Conservation (phyloP, 371 early-diverging fungal species). For the Umbelopsis sp. region DNA sequence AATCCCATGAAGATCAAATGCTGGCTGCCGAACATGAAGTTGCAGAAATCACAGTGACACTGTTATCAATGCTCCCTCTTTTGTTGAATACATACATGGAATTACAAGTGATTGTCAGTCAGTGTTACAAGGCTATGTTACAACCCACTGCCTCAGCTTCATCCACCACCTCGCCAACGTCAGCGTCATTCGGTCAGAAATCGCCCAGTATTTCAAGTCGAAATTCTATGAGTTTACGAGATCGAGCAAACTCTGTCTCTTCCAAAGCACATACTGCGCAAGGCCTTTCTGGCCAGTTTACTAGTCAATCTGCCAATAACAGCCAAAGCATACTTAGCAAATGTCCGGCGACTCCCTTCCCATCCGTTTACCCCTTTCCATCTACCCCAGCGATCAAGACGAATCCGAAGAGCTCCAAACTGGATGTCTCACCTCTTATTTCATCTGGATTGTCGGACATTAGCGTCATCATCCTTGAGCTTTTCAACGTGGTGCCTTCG, state of each 20-base stretch:
- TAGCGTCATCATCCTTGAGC: slow-evolving; percentile 48
- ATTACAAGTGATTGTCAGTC: slow-evolving; percentile 27
- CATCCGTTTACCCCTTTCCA: slow-evolving; percentile 45
- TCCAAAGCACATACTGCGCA: background rate
- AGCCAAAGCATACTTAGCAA: slow-evolving; percentile 22
- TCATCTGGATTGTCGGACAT: slow-evolving; percentile 54
- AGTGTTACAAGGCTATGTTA: slow-evolving; percentile 3
- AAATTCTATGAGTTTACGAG: slow-evolving; percentile 1
- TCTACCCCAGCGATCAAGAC: slow-evolving; percentile 23
- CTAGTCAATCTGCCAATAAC: background rate
- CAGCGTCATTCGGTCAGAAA: background rate
- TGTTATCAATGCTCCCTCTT: slow-evolving; percentile 43
- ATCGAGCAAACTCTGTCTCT: slow-evolving; percentile 3
- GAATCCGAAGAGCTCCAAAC: slow-evolving; percentile 22
- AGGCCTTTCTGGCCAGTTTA: background rate
- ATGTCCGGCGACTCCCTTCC: slow-evolving; percentile 44
- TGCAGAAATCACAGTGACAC: slow-evolving; percentile 29
- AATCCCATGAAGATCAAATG: slow-evolving; percentile 28
- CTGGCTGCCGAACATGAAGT: slow-evolving; percentile 4
- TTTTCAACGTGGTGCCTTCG: slow-evolving; percentile 49
- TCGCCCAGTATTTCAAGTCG: background rate
- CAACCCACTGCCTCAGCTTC: background rate
- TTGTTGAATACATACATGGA: slow-evolving; percentile 49
- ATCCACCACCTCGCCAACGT: background rate
- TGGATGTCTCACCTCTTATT: slow-evolving; percentile 38